A percentile compares a stretch with the other conserved stretches of the same genome.
phyloP scores from a whole-genome alignment of 768 basidiomycete species.

The Mycena galopus region DNA sequence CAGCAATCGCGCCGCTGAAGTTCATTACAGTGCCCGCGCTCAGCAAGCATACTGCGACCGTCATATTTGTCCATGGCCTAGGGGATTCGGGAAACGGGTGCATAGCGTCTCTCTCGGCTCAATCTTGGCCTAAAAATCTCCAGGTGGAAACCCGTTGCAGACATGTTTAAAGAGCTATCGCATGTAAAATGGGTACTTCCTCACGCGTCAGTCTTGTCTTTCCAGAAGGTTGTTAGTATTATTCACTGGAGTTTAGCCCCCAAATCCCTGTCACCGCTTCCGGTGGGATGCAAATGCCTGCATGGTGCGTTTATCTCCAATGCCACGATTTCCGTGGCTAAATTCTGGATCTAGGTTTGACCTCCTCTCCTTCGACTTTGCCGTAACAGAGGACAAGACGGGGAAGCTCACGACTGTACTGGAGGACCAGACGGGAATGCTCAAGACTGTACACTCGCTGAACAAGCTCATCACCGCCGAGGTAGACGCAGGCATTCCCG shows the following conservation, averaged over 20 bases:
- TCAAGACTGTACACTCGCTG: conserved; percentile 70
- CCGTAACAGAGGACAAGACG: conserved; percentile 75
- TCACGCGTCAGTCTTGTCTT: conserved; percentile 60
- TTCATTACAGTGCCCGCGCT: conserved; percentile 67
- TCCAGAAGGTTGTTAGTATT: conserved; percentile 32
- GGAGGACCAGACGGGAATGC: conserved; percentile 89
- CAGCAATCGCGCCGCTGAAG: conserved; percentile 55
- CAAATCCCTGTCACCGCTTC: conserved; percentile 79
- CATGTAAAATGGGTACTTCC: conserved; percentile 94
- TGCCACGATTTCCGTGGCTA: background rate
- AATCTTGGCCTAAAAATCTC: conserved; percentile 37
- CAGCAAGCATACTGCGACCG: conserved; percentile 83
- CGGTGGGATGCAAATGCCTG: conserved; percentile 79
- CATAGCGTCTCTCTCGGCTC: background rate
- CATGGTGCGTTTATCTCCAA: conserved; percentile 62
- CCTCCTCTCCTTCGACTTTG: conserved; percentile 73
- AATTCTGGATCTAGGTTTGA: conserved; percentile 74
- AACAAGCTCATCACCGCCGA: conserved; percentile 81
- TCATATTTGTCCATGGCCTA: conserved; percentile 81
- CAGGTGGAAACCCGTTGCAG: conserved; percentile 78
- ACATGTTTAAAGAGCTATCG: conserved; percentile 71
- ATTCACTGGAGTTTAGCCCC: conserved; percentile 53
- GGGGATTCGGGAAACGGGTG: background rate
- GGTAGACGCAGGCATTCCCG: conserved; percentile 75
- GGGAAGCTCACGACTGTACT: conserved; percentile 80